Percentiles rank a stretch among this genome's conserved stretches.
Conservation (phyloP, 768 basidiomycete species). For the Leucocoprinus sp. region DNA sequence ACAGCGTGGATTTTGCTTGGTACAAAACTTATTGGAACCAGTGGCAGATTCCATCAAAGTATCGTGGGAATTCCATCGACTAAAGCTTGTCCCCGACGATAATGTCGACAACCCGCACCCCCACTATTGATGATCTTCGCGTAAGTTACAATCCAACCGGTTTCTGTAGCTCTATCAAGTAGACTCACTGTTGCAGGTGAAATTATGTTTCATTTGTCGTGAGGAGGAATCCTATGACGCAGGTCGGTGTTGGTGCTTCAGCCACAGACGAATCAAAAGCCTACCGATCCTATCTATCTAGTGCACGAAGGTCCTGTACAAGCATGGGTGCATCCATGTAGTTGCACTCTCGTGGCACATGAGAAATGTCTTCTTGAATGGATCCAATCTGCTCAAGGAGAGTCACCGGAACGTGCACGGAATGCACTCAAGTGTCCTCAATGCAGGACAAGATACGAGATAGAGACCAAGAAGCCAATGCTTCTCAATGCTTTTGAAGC, state of each 20-base stretch:
- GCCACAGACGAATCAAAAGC: not conserved
- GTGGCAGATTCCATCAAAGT: too few relatives aligned
- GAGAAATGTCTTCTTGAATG: constrained; percentile 73
- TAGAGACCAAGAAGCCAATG: constrained; percentile 56
- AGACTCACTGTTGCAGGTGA: constrained; percentile 38
- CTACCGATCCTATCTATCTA: constrained; percentile 13
- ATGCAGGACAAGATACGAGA: constrained; percentile 56
- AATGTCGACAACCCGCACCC: constrained; percentile 14
- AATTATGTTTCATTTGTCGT: constrained; percentile 74
- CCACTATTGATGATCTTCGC: constrained; percentile 25
- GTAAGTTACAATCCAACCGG: constrained; percentile 13
- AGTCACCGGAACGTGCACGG: constrained; percentile 34
- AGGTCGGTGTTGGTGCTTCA: constrained; percentile 20
- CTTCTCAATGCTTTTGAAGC: constrained; percentile 41
- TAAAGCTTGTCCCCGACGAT: constrained; percentile 3
- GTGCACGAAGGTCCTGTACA: constrained; percentile 40
- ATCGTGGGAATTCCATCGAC: constrained; percentile 4
- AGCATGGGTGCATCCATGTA: constrained; percentile 74
- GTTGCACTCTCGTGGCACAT: constrained; percentile 73
- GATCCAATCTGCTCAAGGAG: constrained; percentile 66
- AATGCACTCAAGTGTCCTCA: constrained; percentile 79
- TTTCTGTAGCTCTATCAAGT: not conserved
- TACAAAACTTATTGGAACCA: too few relatives aligned
- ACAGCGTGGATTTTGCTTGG: too few relatives aligned
- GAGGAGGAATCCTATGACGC: constrained; percentile 58